These are phyloP conservation scores for Ustilago loliicola DNA, from an alignment of 1,284 basidiomycete species.

Conservation along the genomic window DNA sequence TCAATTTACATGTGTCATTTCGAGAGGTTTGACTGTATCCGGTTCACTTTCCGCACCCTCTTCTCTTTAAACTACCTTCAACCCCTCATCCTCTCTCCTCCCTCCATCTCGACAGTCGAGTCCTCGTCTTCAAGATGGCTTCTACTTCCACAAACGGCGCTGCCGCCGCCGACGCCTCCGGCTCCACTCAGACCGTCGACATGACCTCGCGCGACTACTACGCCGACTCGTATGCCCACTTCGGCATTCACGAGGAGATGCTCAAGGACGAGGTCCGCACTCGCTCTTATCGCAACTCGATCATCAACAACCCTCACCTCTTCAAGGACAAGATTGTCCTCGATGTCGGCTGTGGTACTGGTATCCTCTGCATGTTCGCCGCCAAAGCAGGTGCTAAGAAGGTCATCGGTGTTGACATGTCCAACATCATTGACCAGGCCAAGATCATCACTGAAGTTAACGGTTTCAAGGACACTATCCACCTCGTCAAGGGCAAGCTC, in stretches of 20 bases:
- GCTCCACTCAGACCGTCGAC: constrained; percentile 41
- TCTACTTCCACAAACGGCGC: constrained; percentile 53
- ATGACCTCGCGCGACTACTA: constrained; percentile 70
- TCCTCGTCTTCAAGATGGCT: constrained; percentile 40
- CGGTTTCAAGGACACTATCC: constrained; percentile 92
- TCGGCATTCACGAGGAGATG: constrained; percentile 81
- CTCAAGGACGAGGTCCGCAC: constrained; percentile 97
- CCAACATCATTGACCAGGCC: constrained; percentile 99
- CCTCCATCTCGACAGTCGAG: neutral
- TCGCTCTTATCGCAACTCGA: constrained; percentile 92
- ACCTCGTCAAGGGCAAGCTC: constrained; percentile 96
- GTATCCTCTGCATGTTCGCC: constrained; percentile 99
- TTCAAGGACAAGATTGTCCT: constrained; percentile 85
- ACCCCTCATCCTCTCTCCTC: neutral
- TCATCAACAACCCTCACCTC: constrained; percentile 92
- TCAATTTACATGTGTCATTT: too few relatives aligned
- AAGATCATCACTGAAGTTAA: constrained; percentile 96
- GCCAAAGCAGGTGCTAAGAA: constrained; percentile 96
- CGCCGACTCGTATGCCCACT: constrained; percentile 70
- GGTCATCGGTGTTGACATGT: constrained; percentile 93
- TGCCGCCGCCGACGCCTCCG: constrained; percentile 28
- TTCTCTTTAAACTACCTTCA: neutral
- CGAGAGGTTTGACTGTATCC: too few relatives aligned
- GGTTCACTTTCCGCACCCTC: neutral
- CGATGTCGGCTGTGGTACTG: constrained; percentile 98